Conservation (phyloP, 2,329 filamentous ascomycete species). For the Pseudogymnoascus sp. region DNA sequence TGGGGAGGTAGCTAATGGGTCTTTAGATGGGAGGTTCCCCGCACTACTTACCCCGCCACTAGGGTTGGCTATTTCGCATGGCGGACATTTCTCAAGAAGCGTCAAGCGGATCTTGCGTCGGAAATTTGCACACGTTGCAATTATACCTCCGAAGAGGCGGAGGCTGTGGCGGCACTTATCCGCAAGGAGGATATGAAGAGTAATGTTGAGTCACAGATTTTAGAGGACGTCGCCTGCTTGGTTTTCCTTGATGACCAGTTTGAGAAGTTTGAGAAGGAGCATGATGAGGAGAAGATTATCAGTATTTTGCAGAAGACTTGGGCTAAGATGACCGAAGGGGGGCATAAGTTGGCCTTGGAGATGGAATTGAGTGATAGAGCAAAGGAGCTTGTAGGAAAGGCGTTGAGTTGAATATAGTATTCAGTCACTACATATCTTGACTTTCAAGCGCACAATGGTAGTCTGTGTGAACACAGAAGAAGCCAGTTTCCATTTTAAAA, state of each 20-base stretch:
- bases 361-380: slow-evolving; percentile 59
- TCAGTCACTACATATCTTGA: background rate
- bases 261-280: slow-evolving; percentile 65
- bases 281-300: slow-evolving; percentile 72
- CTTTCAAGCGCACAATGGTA: background rate
- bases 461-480: background rate
- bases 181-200: slow-evolving; percentile 66
- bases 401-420: slow-evolving; percentile 34
- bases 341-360: slow-evolving; percentile 55
- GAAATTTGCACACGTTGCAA: slow-evolving; percentile 41
- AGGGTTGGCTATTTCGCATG: slow-evolving; percentile 72
- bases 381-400: slow-evolving; percentile 55
- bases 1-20: background rate
- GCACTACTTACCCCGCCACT: slow-evolving; percentile 65
- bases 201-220: slow-evolving; percentile 61
- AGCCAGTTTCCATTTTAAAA: background rate
- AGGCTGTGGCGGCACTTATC: slow-evolving; percentile 62
- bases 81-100: slow-evolving; percentile 66
- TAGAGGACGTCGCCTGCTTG: slow-evolving; percentile 81
- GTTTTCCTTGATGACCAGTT: slow-evolving; percentile 86
- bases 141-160: slow-evolving; percentile 43
- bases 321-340: slow-evolving; percentile 63
- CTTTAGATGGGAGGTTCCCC: slow-evolving; percentile 68
- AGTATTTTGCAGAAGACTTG: slow-evolving; percentile 66
- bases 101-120: slow-evolving; percentile 56